Conservation (phyloP, 768 basidiomycete genomes). For the Phanerochaete sordida region DNA sequence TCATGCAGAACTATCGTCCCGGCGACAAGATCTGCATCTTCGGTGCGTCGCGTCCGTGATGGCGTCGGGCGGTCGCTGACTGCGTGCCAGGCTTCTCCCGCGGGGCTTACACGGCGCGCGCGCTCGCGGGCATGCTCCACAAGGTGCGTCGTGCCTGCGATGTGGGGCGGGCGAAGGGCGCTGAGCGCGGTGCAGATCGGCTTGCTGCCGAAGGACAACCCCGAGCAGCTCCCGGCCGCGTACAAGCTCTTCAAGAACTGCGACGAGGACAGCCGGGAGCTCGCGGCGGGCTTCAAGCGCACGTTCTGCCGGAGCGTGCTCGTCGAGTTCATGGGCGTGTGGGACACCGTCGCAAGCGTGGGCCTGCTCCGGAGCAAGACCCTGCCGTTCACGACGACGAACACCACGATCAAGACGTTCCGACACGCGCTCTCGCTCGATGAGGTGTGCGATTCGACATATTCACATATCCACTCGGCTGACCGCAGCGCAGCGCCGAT, state of each 20-base stretch:
- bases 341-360: conserved; percentile 81
- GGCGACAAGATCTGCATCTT: conserved; percentile 78
- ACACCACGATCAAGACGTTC: conserved; percentile 63
- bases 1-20: conserved; percentile 73
- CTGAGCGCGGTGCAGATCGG: conserved; percentile 48
- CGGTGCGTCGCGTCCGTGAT: too few relatives aligned
- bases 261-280: conserved; percentile 38
- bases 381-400: conserved; percentile 66
- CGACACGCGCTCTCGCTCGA: conserved; percentile 78
- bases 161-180: too few relatives aligned
- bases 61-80: too few relatives aligned
- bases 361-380: conserved; percentile 57
- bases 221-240: conserved; percentile 69
- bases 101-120: conserved; percentile 63
- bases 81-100: conserved; percentile 66
- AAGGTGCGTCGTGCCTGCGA: conserved; percentile 41
- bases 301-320: conserved; percentile 66
- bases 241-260: conserved; percentile 65
- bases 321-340: conserved; percentile 80
- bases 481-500: conserved; percentile 45
- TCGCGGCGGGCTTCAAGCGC: conserved; percentile 66
- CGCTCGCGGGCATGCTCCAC: conserved; percentile 70
- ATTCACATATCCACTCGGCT: background rate
- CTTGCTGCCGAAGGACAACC: conserved; percentile 62
- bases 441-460: conserved; percentile 43